These are phyloP conservation scores for Nelumbo lutea DNA, from an alignment of 164 flowering plant genomes.

Conservation along the genomic window DNA sequence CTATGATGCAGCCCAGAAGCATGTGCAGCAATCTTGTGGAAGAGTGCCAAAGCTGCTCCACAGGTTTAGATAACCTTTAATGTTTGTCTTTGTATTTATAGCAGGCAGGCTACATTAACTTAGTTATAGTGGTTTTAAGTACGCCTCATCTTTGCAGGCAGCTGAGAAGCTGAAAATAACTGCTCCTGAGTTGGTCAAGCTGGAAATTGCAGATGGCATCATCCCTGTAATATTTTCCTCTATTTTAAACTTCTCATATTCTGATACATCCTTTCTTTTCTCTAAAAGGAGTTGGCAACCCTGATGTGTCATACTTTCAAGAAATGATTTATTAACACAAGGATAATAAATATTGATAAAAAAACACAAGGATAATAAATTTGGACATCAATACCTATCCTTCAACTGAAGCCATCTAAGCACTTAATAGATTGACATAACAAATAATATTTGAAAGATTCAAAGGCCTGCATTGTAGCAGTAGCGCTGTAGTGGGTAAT, in stretches of 20 bases:
- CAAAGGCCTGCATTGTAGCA: too few relatives aligned
- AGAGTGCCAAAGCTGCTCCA: constrained; percentile 82
- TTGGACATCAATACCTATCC: too few relatives aligned
- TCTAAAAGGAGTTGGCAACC: not conserved
- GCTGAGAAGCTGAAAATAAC: constrained; percentile 89
- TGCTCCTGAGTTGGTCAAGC: constrained; percentile 63
- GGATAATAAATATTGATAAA: not conserved
- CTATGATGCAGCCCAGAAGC: constrained; percentile 77
- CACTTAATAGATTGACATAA: too few relatives aligned
- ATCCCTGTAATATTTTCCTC: constrained; percentile 67
- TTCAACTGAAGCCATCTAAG: too few relatives aligned
- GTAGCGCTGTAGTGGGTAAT: too few relatives aligned
- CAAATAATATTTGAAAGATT: too few relatives aligned
- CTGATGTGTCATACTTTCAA: not conserved
- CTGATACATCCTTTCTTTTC: not conserved
- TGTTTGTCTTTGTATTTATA: not conserved
- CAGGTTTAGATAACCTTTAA: constrained; percentile 42
- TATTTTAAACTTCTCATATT: not conserved
- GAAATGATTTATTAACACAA: too few relatives aligned
- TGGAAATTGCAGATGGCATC: constrained; percentile 75
- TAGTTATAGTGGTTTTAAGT: not conserved
- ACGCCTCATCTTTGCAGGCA: constrained; percentile 53
- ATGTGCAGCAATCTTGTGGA: constrained; percentile 95
- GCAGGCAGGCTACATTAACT: not conserved
- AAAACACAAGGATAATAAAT: too few relatives aligned